Percentiles rank a stretch among this genome's conserved stretches.
Evolutionary conservation across 768 basidiomycete genomes (phyloP).

Genomic region (Pleurotus giganteus): DNA sequence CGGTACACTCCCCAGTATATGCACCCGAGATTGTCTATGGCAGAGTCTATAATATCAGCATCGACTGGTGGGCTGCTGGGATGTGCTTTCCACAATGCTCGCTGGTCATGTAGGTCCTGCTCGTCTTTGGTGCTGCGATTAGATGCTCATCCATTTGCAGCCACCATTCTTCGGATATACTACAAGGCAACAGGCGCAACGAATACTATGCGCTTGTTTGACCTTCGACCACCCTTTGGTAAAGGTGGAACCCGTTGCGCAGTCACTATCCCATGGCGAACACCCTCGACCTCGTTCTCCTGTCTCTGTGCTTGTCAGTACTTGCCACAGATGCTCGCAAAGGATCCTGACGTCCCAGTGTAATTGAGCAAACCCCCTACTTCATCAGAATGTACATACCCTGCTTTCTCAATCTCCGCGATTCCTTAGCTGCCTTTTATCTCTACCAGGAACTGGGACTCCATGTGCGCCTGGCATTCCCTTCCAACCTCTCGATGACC

Average conservation of each 20-base stretch:
- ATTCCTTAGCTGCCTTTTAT: background rate
- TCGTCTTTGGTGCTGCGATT: background rate
- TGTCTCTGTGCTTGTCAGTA: background rate
- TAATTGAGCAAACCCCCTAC: constrained; percentile 28
- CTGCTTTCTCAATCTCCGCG: background rate
- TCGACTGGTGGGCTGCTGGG: constrained; percentile 79
- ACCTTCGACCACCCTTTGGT: too few relatives aligned
- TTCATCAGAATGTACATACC: constrained; percentile 27
- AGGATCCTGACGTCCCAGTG: constrained; percentile 24
- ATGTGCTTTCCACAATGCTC: constrained; percentile 69
- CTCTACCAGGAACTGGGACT: constrained; percentile 23
- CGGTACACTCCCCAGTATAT: constrained; percentile 30
- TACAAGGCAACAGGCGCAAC: too few relatives aligned
- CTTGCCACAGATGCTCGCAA: constrained; percentile 24
- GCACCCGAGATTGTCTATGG: constrained; percentile 28
- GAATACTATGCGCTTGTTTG: too few relatives aligned
- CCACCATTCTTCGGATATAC: constrained; percentile 19
- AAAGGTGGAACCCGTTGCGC: too few relatives aligned
- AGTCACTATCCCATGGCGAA: constrained; percentile 24
- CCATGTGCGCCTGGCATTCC: constrained; percentile 12
- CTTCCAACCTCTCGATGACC: background rate
- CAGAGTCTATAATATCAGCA: constrained; percentile 27
- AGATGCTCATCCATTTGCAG: constrained; percentile 13
- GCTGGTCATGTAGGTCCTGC: constrained; percentile 44
- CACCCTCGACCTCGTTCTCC: background rate